Evolutionary conservation across 805 yeast species (phyloP), one percentile per base, ranked within the genome.

Genomic region (Yarrowia osloensis): DNA sequence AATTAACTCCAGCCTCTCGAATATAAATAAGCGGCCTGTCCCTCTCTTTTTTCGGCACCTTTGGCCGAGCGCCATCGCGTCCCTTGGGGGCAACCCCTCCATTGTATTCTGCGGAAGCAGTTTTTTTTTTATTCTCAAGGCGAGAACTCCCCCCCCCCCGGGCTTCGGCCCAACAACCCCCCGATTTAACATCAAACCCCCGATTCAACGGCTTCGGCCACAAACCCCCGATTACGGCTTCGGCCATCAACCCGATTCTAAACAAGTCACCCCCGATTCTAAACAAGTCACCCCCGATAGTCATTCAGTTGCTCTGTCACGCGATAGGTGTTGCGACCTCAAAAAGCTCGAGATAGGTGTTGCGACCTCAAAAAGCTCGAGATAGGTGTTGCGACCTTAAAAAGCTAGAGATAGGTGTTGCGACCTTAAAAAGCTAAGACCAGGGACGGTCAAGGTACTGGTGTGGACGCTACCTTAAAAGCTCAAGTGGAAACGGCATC

Each of bases 41-140:
- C 54, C 54, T 11, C 15, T 3, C 0, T 19, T 47, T 46, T 47
- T 28, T 28, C 54, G 54, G 54, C 35, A 47, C 35, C 54, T 28
- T 28, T 47, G 54, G 35, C 54, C 4, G 5, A 17, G 9, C 26
- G 54, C 17, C 54, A 47, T n/a, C n/a, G 54, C 19, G 54, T 47
- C 54, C 54, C 54, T 47, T 47, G 54, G 54, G 21, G 50, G 50
- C 31, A 24, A 46, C 50, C 50, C 50, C 31, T 46, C 54, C 54
- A 47, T 47, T 47, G 54, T 11, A 28, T 12, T 9, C 35, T 28
- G 24, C 22, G 35, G 24, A 47, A 12, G 54, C 52, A n/a, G 52
- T 28, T 47, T 47, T 47, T 42, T 44, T 47, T 47, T 47, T 28
- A 28, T 47, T 46, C 50, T 46, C 21, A 22, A 19, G 26, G 4